These are phyloP conservation scores for Dioszegia hungarica DNA, from an alignment of 768 basidiomycete species.

Conservation along the genomic window DNA sequence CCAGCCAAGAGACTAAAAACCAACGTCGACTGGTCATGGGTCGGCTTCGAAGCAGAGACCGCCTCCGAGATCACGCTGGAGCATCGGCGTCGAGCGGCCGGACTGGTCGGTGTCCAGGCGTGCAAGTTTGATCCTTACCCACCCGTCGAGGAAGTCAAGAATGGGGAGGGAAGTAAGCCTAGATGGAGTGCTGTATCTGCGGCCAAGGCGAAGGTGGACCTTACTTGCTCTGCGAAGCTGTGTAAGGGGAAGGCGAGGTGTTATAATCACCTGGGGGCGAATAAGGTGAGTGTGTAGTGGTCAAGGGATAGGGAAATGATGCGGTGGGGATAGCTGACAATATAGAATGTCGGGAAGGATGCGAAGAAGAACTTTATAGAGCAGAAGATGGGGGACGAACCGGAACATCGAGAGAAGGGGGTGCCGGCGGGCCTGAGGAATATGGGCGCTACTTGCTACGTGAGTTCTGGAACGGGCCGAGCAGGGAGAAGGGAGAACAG, in stretches of 20 bases:
- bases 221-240: slow-evolving; percentile 16
- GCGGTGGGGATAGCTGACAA: no score
- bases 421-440: slow-evolving; percentile 53
- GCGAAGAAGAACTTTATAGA: slow-evolving; percentile 50
- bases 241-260: slow-evolving; percentile 80
- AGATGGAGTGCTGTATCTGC: no score
- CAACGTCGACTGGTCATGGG: slow-evolving; percentile 65
- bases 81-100: slow-evolving; percentile 65
- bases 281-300: slow-evolving; percentile 81
- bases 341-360: no score
- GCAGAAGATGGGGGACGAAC: slow-evolving; percentile 50
- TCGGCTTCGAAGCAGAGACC: slow-evolving; percentile 61
- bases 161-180: slow-evolving; percentile 12
- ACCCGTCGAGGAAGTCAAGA: not conserved
- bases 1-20: slow-evolving; percentile 12
- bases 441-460: slow-evolving; percentile 91
- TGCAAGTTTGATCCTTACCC: slow-evolving; percentile 3
- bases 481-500: no score
- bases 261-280: slow-evolving; percentile 80
- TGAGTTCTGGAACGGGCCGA: no score
- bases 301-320: no score
- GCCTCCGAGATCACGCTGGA: slow-evolving; percentile 62
- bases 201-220: not conserved
- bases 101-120: slow-evolving; percentile 49
- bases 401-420: slow-evolving; percentile 2